Conservation (phyloP, 2,329 filamentous ascomycete genomes). For the Pseudocercospora fuligena region DNA sequence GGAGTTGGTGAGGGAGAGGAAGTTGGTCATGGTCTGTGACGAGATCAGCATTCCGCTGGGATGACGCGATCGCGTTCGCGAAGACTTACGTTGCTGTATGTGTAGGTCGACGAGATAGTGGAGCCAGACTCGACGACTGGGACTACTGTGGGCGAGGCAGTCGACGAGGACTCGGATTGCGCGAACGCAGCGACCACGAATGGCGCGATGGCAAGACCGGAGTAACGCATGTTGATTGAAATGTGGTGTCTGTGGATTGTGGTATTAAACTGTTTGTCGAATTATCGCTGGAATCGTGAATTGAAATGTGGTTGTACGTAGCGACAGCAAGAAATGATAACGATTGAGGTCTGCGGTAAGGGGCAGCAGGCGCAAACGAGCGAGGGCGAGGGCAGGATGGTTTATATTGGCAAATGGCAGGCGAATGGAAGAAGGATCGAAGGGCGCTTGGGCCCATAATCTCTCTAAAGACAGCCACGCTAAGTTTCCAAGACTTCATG, state of each 20-base stretch:
- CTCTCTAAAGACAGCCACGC: neutral
- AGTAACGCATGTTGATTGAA: constrained; percentile 52
- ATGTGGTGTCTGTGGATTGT: neutral
- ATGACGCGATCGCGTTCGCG: neutral
- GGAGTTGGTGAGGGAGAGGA: constrained; percentile 55
- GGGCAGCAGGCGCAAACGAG: constrained; percentile 7
- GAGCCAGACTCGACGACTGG: constrained; percentile 22
- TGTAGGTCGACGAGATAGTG: constrained; percentile 31
- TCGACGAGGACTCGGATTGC: constrained; percentile 37
- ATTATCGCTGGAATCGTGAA: constrained; percentile 6
- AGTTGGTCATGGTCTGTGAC: constrained; percentile 50
- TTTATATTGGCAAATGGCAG: constrained; percentile 3
- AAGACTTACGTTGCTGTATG: constrained; percentile 44
- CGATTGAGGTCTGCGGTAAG: neutral
- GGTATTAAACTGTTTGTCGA: neutral
- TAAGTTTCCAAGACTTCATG: neutral
- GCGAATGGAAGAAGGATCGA: neutral
- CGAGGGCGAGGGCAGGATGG: constrained; percentile 1
- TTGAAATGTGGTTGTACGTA: neutral
- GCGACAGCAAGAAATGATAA: neutral
- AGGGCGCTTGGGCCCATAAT: neutral
- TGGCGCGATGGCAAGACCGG: constrained; percentile 48
- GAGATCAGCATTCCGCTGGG: neutral
- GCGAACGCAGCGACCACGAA: constrained; percentile 50
- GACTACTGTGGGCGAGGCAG: constrained; percentile 22